Percentiles rank a stretch among this genome's conserved stretches.
phyloP scores from a whole-genome alignment of 495 filamentous ascomycete genomes.

The Aspergillus diversus region DNA sequence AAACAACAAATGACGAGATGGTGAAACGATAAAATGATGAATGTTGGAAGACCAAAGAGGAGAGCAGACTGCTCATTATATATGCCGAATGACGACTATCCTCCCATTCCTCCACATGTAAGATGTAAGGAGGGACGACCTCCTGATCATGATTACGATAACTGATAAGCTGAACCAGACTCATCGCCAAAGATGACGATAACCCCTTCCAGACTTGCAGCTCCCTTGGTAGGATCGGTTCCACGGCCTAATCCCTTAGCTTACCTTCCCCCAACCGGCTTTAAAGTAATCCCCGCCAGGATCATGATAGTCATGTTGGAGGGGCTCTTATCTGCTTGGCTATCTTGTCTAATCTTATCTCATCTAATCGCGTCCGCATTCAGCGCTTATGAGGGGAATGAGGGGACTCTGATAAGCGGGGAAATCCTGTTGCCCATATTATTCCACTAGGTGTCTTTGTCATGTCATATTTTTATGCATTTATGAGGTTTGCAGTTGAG shows the following conservation, averaged over 20 bases:
- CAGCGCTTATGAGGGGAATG: background rate
- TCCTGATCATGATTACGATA: slow-evolving; percentile 12
- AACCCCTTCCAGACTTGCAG: background rate
- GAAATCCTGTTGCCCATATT: background rate
- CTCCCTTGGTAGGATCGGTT: background rate
- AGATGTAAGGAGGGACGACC: background rate
- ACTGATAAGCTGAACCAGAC: background rate
- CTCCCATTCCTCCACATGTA: background rate
- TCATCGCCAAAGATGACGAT: background rate
- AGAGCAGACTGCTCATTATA: background rate
- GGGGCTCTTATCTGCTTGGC: background rate
- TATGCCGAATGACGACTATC: background rate
- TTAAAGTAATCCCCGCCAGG: background rate
- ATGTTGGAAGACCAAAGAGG: no score
- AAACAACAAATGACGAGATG: background rate
- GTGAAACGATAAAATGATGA: no score
- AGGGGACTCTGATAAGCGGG: background rate
- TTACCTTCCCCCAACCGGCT: background rate
- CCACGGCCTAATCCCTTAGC: background rate
- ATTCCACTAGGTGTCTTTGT: background rate
- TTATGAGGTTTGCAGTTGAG: background rate
- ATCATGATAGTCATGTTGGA: background rate
- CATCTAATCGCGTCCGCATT: background rate
- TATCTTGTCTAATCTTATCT: slow-evolving; percentile 16
- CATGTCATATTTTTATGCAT: background rate